These are phyloP conservation scores for Rhizomucor pusillus DNA, from an alignment of 371 early-diverging fungal genomes.

Conservation along the genomic window DNA sequence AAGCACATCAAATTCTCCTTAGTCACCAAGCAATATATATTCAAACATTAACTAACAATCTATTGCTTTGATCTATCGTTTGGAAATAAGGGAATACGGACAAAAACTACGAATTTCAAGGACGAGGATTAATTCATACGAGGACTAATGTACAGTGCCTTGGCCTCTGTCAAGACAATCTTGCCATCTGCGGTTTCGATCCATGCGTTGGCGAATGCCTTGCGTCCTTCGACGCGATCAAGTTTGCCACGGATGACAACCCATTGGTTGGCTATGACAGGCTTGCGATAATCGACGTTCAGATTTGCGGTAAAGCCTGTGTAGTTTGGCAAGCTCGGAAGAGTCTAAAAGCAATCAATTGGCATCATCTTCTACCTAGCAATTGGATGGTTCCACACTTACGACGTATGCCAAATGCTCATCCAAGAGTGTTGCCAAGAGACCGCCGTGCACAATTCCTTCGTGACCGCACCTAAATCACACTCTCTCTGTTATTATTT, in stretches of 20 bases:
- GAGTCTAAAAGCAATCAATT: slow-evolving; percentile 27
- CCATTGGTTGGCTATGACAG: slow-evolving; percentile 67
- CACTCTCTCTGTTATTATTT: not conserved
- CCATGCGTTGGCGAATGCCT: slow-evolving; percentile 64
- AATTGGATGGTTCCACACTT: slow-evolving; percentile 21
- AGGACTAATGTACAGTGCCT: slow-evolving; percentile 67
- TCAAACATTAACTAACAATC: no score
- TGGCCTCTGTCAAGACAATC: slow-evolving; percentile 58
- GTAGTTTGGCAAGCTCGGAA: slow-evolving; percentile 59
- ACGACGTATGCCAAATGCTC: slow-evolving; percentile 57
- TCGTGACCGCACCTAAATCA: slow-evolving; percentile 64
- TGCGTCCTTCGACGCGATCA: slow-evolving; percentile 65
- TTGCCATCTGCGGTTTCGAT: slow-evolving; percentile 54
- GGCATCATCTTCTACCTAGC: not conserved
- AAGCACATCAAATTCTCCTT: not conserved
- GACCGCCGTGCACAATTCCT: slow-evolving; percentile 76
- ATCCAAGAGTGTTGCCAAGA: slow-evolving; percentile 73
- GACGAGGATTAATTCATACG: slow-evolving; percentile 20
- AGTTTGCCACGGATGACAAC: slow-evolving; percentile 64
- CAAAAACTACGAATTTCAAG: slow-evolving; percentile 1
- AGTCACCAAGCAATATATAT: not conserved
- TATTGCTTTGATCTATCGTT: not conserved
- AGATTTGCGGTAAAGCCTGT: slow-evolving; percentile 77
- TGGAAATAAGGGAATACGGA: not conserved
- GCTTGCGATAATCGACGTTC: slow-evolving; percentile 69